Evolutionary conservation across 2,329 filamentous ascomycete genomes (phyloP).

Genomic region (Diaporthe sp.): DNA sequence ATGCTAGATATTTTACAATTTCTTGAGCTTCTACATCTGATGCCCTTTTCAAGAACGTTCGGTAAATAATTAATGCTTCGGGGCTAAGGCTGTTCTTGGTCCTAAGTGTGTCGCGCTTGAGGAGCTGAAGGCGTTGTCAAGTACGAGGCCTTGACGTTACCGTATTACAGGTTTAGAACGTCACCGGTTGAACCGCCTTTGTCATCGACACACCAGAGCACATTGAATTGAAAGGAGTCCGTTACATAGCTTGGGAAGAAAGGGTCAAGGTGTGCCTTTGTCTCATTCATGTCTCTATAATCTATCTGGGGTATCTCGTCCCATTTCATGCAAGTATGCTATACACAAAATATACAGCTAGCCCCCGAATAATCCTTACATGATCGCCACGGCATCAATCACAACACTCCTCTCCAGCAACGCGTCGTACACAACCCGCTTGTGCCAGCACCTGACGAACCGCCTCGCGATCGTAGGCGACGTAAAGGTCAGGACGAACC

Average conservation of each 20-base stretch:
- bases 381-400: constrained; percentile 43
- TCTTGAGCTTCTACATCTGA: no score
- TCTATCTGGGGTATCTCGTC: background rate
- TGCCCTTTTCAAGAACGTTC: no score
- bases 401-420: constrained; percentile 37
- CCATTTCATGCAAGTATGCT: background rate
- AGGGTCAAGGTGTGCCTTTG: background rate
- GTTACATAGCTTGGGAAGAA: no score
- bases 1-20: no score
- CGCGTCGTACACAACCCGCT: constrained; percentile 45
- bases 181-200: no score
- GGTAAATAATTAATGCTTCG: no score
- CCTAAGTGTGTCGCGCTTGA: no score
- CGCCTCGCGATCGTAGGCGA: constrained; percentile 64
- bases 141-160: no score
- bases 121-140: no score
- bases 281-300: background rate
- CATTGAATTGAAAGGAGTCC: background rate
- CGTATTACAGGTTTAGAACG: no score
- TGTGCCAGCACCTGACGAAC: constrained; percentile 58
- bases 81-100: no score
- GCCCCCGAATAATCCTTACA: background rate
- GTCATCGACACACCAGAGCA: background rate
- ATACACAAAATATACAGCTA: background rate
- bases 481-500: constrained; percentile 66